These are phyloP conservation scores for Drechslera avenae DNA, from an alignment of 2,329 filamentous ascomycete species.

Conservation along the genomic window DNA sequence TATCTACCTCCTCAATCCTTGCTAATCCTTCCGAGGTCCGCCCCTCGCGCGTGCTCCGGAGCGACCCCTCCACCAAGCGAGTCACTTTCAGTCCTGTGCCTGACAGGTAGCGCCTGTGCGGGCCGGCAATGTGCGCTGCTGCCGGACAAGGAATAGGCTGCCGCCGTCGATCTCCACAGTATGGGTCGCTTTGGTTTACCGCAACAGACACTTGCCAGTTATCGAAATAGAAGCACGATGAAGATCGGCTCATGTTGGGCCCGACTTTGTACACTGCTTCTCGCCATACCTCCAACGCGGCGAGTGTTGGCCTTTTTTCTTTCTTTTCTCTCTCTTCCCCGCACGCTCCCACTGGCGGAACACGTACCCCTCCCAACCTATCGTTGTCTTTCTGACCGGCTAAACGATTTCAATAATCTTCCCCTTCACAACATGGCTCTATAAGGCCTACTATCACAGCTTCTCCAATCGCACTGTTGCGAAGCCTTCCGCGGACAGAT, in stretches of 20 bases:
- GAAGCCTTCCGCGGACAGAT: slow-evolving; percentile 7
- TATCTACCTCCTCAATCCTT: slow-evolving; percentile 7
- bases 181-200: slow-evolving; percentile 1
- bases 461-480: slow-evolving; percentile 13
- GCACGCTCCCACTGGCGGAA: slow-evolving; percentile 2
- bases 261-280: neutral
- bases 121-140: slow-evolving; percentile 20
- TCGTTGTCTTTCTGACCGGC: slow-evolving; percentile 4
- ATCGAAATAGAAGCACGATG: slow-evolving; percentile 7
- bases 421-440: neutral
- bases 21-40: slow-evolving; percentile 13
- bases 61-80: slow-evolving; percentile 20
- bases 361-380: neutral
- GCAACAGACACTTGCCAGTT: neutral
- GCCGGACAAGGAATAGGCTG: slow-evolving; percentile 11
- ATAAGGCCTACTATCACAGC: neutral
- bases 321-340: too few species aligned
- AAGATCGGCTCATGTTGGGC: neutral
- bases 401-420: slow-evolving; percentile 10
- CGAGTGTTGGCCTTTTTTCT: neutral
- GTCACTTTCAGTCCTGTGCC: slow-evolving; percentile 19
- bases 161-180: slow-evolving; percentile 21
- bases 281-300: neutral
- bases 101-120: slow-evolving; percentile 25
- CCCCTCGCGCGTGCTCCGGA: slow-evolving; percentile 17